Evolutionary conservation across 2,329 filamentous ascomycete genomes (phyloP).

Genomic region (Phyllosticta citribraziliensis): DNA sequence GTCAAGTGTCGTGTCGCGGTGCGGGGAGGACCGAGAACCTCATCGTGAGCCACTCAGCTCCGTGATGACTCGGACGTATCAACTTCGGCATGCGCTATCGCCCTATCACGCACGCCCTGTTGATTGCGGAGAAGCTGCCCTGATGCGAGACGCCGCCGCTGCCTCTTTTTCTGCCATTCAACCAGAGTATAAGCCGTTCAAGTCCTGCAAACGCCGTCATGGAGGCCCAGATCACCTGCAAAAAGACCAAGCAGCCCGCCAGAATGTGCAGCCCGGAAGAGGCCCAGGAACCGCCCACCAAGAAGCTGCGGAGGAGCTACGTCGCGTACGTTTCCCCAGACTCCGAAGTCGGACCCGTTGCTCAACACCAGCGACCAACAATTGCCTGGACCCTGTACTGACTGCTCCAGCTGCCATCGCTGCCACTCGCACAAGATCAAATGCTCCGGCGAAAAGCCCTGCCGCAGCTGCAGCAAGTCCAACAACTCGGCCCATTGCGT

Average conservation of each 20-base stretch:
- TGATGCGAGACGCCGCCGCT: too few species aligned
- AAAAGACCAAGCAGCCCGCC: slow-evolving; percentile 3
- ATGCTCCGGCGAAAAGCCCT: slow-evolving; percentile 18
- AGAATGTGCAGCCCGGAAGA: slow-evolving; percentile 7
- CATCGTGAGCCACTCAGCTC: not conserved
- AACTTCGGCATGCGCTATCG: not conserved
- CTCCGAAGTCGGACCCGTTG: not conserved
- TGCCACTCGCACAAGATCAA: slow-evolving; percentile 20
- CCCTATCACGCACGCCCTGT: not conserved
- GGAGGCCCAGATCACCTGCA: not conserved
- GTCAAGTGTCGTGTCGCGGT: not conserved
- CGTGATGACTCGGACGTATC: not conserved
- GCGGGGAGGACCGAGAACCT: not conserved
- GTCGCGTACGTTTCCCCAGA: slow-evolving; percentile 8
- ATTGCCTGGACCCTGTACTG: not conserved
- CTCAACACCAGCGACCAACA: not conserved
- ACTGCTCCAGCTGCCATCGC: slow-evolving; percentile 14
- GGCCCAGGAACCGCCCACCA: slow-evolving; percentile 4
- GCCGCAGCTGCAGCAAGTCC: slow-evolving; percentile 14
- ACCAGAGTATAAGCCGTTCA: not conserved
- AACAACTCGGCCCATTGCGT: slow-evolving; percentile 14
- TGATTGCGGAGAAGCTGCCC: not conserved
- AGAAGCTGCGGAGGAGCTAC: slow-evolving; percentile 9
- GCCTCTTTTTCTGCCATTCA: not conserved
- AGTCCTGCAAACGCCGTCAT: not conserved